phyloP scores from a whole-genome alignment of 2,329 filamentous ascomycete species.

The Neofusicoccum ribis region DNA sequence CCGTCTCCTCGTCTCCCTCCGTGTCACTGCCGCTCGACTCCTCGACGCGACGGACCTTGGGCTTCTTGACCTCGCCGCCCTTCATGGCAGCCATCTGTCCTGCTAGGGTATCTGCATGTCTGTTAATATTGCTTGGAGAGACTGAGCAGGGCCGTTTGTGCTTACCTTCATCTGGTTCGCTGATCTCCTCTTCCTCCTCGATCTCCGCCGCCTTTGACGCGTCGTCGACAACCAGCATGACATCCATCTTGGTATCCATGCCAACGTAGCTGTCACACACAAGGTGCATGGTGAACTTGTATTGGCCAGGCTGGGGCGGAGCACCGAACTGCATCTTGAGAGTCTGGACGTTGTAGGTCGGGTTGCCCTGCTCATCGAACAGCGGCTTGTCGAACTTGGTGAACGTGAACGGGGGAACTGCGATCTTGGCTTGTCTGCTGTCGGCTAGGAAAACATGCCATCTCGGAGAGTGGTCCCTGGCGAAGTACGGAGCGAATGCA shows the following conservation, averaged over 20 bases:
- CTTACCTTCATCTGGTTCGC: conserved; percentile 95
- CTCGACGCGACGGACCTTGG: conserved; percentile 55
- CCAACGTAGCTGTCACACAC: conserved; percentile 95
- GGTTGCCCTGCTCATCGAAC: conserved; percentile 75
- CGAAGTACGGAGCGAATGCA: conserved; percentile 87
- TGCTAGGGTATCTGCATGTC: conserved; percentile 72
- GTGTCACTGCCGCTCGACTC: conserved; percentile 66
- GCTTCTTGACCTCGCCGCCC: conserved; percentile 63
- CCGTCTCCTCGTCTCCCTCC: conserved; percentile 60
- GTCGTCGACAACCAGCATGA: conserved; percentile 86
- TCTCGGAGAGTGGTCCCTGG: conserved; percentile 82
- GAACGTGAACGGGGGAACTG: conserved; percentile 96
- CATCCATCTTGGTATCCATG: conserved; percentile 88
- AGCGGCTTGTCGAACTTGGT: conserved; percentile 87
- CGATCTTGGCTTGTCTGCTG: conserved; percentile 91
- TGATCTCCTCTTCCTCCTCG: conserved; percentile 89
- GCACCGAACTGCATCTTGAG: conserved; percentile 73
- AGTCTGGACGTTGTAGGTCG: conserved; percentile 93
- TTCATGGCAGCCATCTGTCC: conserved; percentile 89
- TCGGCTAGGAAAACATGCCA: conserved; percentile 97
- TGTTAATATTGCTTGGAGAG: conserved; percentile 28
- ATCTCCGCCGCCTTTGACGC: conserved; percentile 80
- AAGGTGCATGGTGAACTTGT: conserved; percentile 91
- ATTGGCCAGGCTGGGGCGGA: conserved; percentile 67
- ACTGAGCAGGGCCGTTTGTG: conserved; percentile 24